Percentiles rank a stretch among this genome's conserved stretches.
phyloP scores from a whole-genome alignment of 176 grass and related monocot genomes.

The Rhynchospora tenuis region DNA sequence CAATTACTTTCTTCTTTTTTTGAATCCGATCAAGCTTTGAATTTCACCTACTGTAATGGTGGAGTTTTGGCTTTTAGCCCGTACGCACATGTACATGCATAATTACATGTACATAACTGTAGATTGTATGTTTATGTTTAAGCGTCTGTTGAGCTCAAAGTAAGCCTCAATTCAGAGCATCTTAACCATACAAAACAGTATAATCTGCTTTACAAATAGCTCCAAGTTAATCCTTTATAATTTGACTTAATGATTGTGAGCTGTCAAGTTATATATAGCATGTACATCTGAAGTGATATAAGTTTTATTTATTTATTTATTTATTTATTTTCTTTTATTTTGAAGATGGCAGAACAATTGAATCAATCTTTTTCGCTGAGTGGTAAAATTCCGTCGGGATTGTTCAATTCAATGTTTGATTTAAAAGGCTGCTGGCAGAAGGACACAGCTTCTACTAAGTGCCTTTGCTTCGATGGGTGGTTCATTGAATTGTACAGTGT shows the following conservation, averaged over 20 bases:
- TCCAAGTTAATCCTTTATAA: background rate
- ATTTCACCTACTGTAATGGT: background rate
- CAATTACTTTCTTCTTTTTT: background rate
- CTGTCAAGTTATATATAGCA: background rate
- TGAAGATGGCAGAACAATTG: constrained; percentile 75
- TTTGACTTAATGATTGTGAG: background rate
- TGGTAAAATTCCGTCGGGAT: constrained; percentile 69
- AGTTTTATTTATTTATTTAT: background rate
- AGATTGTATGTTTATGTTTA: background rate
- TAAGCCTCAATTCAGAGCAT: background rate
- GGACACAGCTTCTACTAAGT: constrained; percentile 51
- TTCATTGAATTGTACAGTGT: constrained; percentile 61
- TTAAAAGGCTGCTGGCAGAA: constrained; percentile 66
- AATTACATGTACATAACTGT: too few relatives aligned
- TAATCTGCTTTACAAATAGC: background rate
- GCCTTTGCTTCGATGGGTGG: constrained; percentile 71
- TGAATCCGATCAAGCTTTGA: background rate
- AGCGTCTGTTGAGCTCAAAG: background rate
- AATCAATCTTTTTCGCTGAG: constrained; percentile 50
- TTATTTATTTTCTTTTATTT: background rate
- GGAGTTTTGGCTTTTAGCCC: background rate
- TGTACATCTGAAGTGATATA: background rate
- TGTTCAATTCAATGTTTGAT: constrained; percentile 82
- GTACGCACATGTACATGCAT: background rate
- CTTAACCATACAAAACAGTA: background rate